These are phyloP conservation scores for Leccinum incarnatum DNA, from an alignment of 768 basidiomycete genomes.

Conservation along the genomic window DNA sequence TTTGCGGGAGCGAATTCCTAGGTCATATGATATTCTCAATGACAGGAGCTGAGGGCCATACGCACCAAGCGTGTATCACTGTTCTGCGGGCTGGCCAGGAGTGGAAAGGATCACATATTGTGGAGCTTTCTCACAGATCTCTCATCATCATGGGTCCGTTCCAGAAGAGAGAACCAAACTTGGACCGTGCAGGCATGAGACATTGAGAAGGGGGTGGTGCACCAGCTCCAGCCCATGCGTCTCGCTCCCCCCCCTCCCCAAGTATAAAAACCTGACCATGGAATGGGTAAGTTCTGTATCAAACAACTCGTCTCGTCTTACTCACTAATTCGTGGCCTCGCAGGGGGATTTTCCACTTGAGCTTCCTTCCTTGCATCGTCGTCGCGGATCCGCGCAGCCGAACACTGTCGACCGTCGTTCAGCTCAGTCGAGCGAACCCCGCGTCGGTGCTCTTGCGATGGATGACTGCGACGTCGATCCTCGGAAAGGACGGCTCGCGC, in stretches of 20 bases:
- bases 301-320: conserved; percentile 1
- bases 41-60: conserved; percentile 3
- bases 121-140: conserved; percentile 3
- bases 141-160: conserved; percentile 3
- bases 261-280: conserved; percentile 17
- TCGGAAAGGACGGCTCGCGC: conserved; percentile 23
- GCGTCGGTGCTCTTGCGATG: conserved; percentile 61
- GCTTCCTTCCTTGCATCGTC: conserved; percentile 34
- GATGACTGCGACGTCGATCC: conserved; percentile 72
- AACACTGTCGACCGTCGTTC: conserved; percentile 25
- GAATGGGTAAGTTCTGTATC: conserved; percentile 12
- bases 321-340: conserved; percentile 4
- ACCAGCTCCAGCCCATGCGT: background rate
- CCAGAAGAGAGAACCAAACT: background rate
- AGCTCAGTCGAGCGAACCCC: conserved; percentile 25
- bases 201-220: background rate
- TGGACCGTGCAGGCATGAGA: conserved; percentile 6
- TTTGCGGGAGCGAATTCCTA: conserved; percentile 6
- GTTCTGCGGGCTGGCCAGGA: conserved; percentile 2
- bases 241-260: background rate
- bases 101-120: background rate
- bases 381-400: conserved; percentile 31
- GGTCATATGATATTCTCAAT: conserved; percentile 2
- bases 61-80: conserved; percentile 13
- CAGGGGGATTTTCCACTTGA: conserved; percentile 5